Evolutionary conservation across 495 filamentous ascomycete genomes (phyloP), one percentile per base, ranked within the genome.

Genomic region (Neurospora discreta): DNA sequence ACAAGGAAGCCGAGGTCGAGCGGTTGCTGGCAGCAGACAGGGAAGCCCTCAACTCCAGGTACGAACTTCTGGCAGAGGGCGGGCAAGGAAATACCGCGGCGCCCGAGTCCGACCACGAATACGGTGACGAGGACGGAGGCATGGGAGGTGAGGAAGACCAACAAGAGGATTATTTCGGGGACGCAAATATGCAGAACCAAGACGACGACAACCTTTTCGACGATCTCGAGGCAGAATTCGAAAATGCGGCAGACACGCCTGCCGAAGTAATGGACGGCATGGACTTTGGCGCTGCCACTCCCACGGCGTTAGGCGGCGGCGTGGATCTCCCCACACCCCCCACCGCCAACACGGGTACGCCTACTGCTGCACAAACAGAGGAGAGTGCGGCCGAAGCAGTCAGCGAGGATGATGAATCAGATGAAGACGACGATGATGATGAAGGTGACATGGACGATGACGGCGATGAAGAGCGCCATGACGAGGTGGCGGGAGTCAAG

Each of bases 1-100:
- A 91, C 58, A 93, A 95, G 0, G 94, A 98, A 75, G 88, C 87
- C 20, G 89, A 90, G 41, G 94, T 98, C 1, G 88, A 95, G 68
- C 86, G 91, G 41, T 80, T 98, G 39, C 84, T 97, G 23, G 83
- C 86, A 3, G 86, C 88, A 18, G 95, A 99, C 38, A 88, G 85
- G 23, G 81, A 87, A n/a, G 85, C 84, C 5, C 81, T 83, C 39
- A 81, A 75, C 71, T 85, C 86, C 5, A 83, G 81, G 58, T 91
- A 86, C 70, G 87, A 90, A 69, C 82, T 93, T 68, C 75, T 95
- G 16, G 93, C 95, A 68, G 86, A 84, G 23, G 52, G 52, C 26
- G 83, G 89, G 44, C 82, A 85, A 16, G 52, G 30, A 10, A 36
- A 30, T 0, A 86, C 87, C 10, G 79, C 80, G 33, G 78, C 79